Evolutionary conservation across 2,329 filamentous ascomycete species (phyloP).

Genomic region (Aulographum hederae): DNA sequence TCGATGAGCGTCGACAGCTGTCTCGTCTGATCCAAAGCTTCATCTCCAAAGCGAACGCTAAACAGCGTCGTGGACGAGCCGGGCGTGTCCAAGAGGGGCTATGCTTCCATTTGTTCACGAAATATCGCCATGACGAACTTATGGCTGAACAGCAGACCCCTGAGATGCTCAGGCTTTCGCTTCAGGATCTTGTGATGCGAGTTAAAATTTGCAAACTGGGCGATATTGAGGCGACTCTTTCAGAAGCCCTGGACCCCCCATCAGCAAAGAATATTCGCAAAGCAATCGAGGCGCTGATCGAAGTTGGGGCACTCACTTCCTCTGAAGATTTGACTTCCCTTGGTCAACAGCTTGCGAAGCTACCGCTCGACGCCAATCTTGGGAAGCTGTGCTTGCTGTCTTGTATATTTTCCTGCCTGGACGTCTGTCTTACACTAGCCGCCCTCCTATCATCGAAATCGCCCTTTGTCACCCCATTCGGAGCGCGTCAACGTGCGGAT

Average conservation of each 20-base stretch:
- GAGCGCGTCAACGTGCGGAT: slow-evolving; percentile 66
- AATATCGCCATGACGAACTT: slow-evolving; percentile 61
- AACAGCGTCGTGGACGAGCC: slow-evolving; percentile 82
- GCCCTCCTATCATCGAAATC: slow-evolving; percentile 90
- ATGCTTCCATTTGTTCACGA: slow-evolving; percentile 93
- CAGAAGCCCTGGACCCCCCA: slow-evolving; percentile 76
- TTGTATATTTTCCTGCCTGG: slow-evolving; percentile 74
- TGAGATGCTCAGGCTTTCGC: slow-evolving; percentile 82
- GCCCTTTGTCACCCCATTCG: slow-evolving; percentile 75
- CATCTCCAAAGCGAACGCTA: slow-evolving; percentile 87
- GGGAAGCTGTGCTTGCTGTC: slow-evolving; percentile 84
- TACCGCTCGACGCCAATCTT: slow-evolving; percentile 86
- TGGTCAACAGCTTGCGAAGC: slow-evolving; percentile 66
- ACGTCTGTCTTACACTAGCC: slow-evolving; percentile 80
- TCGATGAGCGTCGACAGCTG: slow-evolving; percentile 81
- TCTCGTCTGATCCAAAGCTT: slow-evolving; percentile 87
- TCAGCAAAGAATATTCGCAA: slow-evolving; percentile 82
- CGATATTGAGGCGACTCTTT: slow-evolving; percentile 75
- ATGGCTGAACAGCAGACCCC: slow-evolving; percentile 90
- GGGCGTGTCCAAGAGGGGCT: slow-evolving; percentile 89
- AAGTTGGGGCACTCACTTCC: slow-evolving; percentile 73
- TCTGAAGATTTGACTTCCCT: slow-evolving; percentile 73
- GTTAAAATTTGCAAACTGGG: slow-evolving; percentile 97
- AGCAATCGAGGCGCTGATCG: slow-evolving; percentile 80
- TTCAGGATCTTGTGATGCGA: slow-evolving; percentile 87